Conservation (phyloP, 768 basidiomycete genomes). For the Kwoniella shandongensis region DNA sequence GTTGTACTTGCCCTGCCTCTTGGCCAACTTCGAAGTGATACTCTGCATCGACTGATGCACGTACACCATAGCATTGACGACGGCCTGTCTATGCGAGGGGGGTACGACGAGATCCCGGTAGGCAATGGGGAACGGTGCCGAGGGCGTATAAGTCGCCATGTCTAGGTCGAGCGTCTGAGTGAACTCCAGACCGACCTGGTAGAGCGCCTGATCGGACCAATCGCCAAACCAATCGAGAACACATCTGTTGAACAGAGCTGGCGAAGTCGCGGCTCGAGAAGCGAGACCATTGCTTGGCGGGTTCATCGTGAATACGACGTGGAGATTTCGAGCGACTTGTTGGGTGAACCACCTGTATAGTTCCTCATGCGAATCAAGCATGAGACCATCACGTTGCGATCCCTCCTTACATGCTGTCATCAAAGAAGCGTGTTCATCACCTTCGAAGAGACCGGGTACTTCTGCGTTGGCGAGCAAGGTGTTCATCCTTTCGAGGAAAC, state of each 20-base stretch:
- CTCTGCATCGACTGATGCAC: constrained; percentile 86
- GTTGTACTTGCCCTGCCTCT: constrained; percentile 91
- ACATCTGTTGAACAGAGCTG: constrained; percentile 92
- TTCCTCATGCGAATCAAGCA: constrained; percentile 97
- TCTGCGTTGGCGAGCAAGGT: constrained; percentile 99
- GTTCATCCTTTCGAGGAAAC: constrained; percentile 99
- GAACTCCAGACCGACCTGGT: constrained; percentile 96
- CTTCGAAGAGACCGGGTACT: constrained; percentile 99
- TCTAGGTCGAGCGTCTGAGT: constrained; percentile 92
- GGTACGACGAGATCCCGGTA: constrained; percentile 80
- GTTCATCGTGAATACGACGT: constrained; percentile 99
- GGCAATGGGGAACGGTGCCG: constrained; percentile 80
- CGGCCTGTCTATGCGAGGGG: constrained; percentile 84
- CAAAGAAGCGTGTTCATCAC: constrained; percentile 95
- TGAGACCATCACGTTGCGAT: constrained; percentile 95
- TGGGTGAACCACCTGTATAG: constrained; percentile 98
- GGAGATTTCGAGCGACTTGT: constrained; percentile 95
- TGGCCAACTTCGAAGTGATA: constrained; percentile 83
- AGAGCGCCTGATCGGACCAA: constrained; percentile 98
- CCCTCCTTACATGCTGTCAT: constrained; percentile 99
- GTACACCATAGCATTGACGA: constrained; percentile 89
- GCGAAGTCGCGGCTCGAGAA: constrained; percentile 93
- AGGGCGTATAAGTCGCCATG: constrained; percentile 73
- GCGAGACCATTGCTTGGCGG: constrained; percentile 94
- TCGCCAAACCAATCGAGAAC: constrained; percentile 99